phyloP scores from a whole-genome alignment of 2,329 filamentous ascomycete species.

The Hymenoscyphus scutula region DNA sequence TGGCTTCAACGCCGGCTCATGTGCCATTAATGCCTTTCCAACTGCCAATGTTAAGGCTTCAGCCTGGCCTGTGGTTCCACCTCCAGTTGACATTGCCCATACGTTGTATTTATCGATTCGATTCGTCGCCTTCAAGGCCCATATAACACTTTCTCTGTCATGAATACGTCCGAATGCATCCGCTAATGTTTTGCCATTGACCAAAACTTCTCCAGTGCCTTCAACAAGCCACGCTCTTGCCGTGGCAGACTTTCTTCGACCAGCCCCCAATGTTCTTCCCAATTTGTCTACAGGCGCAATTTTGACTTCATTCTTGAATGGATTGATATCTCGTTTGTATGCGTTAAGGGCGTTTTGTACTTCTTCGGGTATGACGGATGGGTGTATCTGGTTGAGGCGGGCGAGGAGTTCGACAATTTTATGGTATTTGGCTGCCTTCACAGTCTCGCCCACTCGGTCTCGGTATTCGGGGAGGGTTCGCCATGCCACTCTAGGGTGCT shows the following conservation, averaged over 20 bases:
- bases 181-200: constrained; percentile 85
- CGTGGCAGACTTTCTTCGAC: constrained; percentile 81
- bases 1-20: constrained; percentile 90
- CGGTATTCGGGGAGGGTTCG: constrained; percentile 75
- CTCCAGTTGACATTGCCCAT: constrained; percentile 80
- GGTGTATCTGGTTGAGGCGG: constrained; percentile 81
- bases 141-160: constrained; percentile 90
- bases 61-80: constrained; percentile 91
- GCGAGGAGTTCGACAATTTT: constrained; percentile 73
- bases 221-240: constrained; percentile 88
- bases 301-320: constrained; percentile 61
- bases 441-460: constrained; percentile 64
- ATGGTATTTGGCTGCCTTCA: constrained; percentile 76
- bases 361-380: constrained; percentile 68
- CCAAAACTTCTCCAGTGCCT: constrained; percentile 81
- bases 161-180: constrained; percentile 84
- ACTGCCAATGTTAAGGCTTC: constrained; percentile 91
- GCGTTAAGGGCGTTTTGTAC: constrained; percentile 62
- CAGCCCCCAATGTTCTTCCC: constrained; percentile 76
- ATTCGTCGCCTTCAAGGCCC: constrained; percentile 80
- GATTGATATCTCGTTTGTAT: constrained; percentile 75
- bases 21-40: constrained; percentile 80
- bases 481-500: constrained; percentile 77
- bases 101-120: constrained; percentile 96
- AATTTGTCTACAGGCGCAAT: constrained; percentile 69